These are phyloP conservation scores for Discostella stelligera DNA, from an alignment of 352 stramenopile species.

Conservation along the genomic window DNA sequence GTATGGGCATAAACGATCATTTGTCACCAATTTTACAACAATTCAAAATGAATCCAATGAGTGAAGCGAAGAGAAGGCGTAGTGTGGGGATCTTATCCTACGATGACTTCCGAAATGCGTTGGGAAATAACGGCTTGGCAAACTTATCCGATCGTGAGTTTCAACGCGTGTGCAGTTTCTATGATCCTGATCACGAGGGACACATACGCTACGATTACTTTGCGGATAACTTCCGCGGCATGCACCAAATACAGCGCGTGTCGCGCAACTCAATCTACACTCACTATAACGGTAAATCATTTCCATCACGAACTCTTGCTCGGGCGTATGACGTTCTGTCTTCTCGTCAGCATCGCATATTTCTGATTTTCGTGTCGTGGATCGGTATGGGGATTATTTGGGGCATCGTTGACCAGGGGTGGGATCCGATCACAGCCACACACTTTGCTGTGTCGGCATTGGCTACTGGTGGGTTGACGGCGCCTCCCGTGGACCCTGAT, in stretches of 20 bases:
- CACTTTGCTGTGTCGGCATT: conserved; percentile 74
- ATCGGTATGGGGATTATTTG: conserved; percentile 55
- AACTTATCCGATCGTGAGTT: conserved; percentile 31
- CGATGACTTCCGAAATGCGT: conserved; percentile 43
- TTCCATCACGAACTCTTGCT: conserved; percentile 16
- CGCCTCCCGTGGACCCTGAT: conserved; percentile 43
- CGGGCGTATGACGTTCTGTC: conserved; percentile 7
- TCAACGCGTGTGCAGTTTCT: conserved; percentile 50
- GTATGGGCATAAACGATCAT: neutral
- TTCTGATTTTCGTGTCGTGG: conserved; percentile 60
- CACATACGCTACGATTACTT: conserved; percentile 64
- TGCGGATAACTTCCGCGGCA: conserved; percentile 46
- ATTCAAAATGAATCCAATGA: neutral
- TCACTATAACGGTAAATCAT: conserved; percentile 4
- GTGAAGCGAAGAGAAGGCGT: conserved; percentile 14
- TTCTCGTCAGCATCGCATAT: conserved; percentile 46
- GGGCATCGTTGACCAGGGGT: conserved; percentile 59
- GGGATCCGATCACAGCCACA: conserved; percentile 67
- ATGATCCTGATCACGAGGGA: conserved; percentile 52
- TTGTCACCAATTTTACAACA: neutral
- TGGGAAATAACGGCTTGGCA: conserved; percentile 28
- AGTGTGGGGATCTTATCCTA: conserved; percentile 38
- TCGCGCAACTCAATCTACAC: conserved; percentile 2
- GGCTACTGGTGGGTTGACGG: conserved; percentile 66
- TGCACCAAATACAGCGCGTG: conserved; percentile 46